Base-by-base conservation (phyloP, 139 green algal genomes). In the Deuterostichococcus epilithicus region DNA sequence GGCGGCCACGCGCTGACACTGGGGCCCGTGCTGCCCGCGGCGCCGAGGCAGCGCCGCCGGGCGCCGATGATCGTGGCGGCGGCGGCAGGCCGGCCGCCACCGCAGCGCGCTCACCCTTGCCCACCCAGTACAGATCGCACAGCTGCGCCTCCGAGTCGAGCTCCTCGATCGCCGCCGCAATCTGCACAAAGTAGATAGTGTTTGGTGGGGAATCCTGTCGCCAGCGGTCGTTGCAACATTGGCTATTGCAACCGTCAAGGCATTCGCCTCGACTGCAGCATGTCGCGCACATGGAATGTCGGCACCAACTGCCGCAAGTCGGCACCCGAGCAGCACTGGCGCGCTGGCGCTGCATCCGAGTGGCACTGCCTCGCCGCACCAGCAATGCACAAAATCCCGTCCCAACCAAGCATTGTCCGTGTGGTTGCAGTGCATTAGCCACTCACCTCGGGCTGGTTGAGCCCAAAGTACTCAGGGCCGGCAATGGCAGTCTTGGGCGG, bases 391-490 rank as follows among this genome's bases (percentile, higher is more conserved):
- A 67, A n/a, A n/a, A n/a, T n/a, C n/a, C n/a, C n/a, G n/a, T n/a
- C n/a, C n/a, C n/a, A n/a, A n/a, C n/a, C n/a, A n/a, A n/a, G n/a
- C n/a, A n/a, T n/a, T n/a, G n/a, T n/a, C n/a, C n/a, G n/a, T n/a
- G n/a, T n/a, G n/a, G n/a, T n/a, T n/a, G 42, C 42, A 23, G 10
- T 52, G 42, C 42, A 52, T 8, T 13, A 52, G 42, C 42, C 13
- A 52, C 71, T 68, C 73, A 88, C 85, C 66, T 93, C 88, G 2
- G 78, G 78, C 83, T 95, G 87, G 78, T 94, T 96, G 47, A 98
- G 80, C 10, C 94, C 94, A 89, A 98, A 98, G 86, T 97, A 97
- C 78, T 97, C 94, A n/a, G 94, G 91, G 0, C 94, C 94, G 0
- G 94, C 92, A 42, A 98, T 97, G 73, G 93, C 94, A 30, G 94